Conservation (phyloP, 441 rosid genomes). For the Capsella rubella region DNA sequence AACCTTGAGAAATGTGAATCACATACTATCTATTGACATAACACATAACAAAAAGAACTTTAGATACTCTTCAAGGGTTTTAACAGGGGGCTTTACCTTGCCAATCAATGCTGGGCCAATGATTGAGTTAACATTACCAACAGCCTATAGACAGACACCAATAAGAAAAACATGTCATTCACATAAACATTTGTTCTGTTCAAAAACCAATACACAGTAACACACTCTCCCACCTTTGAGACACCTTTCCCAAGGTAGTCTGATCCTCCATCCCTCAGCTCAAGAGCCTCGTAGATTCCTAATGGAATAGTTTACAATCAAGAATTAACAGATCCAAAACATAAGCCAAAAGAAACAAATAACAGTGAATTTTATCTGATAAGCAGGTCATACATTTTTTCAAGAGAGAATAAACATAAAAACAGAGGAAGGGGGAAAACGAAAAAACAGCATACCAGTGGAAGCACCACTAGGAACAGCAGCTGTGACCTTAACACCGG, state of each 20-base stretch:
- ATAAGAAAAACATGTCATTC: background rate
- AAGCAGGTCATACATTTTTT: background rate
- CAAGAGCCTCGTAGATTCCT: conserved; percentile 98
- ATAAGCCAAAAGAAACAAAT: background rate
- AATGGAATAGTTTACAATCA: background rate
- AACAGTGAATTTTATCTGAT: background rate
- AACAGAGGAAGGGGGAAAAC: no score
- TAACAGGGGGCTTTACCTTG: background rate
- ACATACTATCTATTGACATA: background rate
- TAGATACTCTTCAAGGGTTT: background rate
- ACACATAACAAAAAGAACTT: conserved; percentile 1
- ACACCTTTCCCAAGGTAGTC: conserved; percentile 98
- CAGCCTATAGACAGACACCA: conserved; percentile 29
- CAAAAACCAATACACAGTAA: background rate
- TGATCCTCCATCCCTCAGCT: conserved; percentile 92
- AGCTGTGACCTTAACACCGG: conserved; percentile 62
- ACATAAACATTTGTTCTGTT: background rate
- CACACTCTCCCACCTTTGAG: conserved; percentile 57
- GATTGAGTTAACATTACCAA: conserved; percentile 21
- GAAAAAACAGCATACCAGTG: conserved; percentile 61
- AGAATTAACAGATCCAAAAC: background rate
- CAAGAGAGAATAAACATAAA: background rate
- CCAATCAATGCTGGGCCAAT: conserved; percentile 19
- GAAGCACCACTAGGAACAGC: conserved; percentile 97
- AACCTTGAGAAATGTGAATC: background rate